Evolutionary conservation across 2,329 filamentous ascomycete genomes (phyloP).

Genomic region (Canariomyces notabilis): DNA sequence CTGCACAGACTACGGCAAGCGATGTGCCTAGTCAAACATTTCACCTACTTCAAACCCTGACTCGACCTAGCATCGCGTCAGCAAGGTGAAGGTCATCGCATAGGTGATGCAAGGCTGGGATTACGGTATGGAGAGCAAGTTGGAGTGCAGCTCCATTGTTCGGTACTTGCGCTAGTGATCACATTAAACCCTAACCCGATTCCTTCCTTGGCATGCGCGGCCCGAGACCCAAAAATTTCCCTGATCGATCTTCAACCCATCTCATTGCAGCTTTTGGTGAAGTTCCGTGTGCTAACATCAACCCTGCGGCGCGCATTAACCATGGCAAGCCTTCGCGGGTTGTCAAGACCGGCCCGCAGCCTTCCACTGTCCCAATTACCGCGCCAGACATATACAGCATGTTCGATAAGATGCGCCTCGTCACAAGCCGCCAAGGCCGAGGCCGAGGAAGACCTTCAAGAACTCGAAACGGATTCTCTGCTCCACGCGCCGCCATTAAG

Average conservation of each 20-base stretch:
- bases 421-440: slow-evolving; percentile 36
- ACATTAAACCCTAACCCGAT: slow-evolving; percentile 19
- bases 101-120: too few species aligned
- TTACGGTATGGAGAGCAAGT: too few species aligned
- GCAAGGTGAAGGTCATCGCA: too few species aligned
- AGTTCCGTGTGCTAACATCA: slow-evolving; percentile 9
- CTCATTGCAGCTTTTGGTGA: slow-evolving; percentile 11
- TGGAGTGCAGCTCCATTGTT: neutral
- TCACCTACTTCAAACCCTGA: too few species aligned
- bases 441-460: slow-evolving; percentile 31
- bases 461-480: slow-evolving; percentile 48
- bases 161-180: too few species aligned
- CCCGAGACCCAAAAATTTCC: slow-evolving; percentile 18
- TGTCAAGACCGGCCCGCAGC: slow-evolving; percentile 22
- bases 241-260: slow-evolving; percentile 10
- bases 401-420: slow-evolving; percentile 41
- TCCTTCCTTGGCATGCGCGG: slow-evolving; percentile 1
- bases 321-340: slow-evolving; percentile 26
- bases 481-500: slow-evolving; percentile 40
- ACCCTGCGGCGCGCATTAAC: slow-evolving; percentile 8
- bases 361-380: slow-evolving; percentile 22
- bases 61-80: too few species aligned
- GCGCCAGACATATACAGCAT: slow-evolving; percentile 22
- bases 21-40: too few species aligned
- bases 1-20: too few species aligned